These are phyloP conservation scores for Starmerella potacharoeniae DNA, from an alignment of 805 yeast genomes.

Conservation along the genomic window DNA sequence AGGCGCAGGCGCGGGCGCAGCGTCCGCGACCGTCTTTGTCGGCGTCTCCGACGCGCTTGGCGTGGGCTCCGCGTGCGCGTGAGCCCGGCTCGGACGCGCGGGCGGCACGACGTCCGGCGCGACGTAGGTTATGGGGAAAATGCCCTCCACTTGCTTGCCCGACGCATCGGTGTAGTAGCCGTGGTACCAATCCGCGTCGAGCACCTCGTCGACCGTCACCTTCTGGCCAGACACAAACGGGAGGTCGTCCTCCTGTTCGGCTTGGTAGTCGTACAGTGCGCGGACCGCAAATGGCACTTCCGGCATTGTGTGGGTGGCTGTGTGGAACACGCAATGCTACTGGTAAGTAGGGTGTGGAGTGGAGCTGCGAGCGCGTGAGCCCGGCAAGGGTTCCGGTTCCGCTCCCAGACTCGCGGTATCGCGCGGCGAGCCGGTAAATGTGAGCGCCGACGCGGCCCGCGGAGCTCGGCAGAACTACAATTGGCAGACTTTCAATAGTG, in stretches of 20 bases:
- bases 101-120: conserved; percentile 26
- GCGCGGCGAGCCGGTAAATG: too few relatives aligned
- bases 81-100: conserved; percentile 11
- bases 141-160: conserved; percentile 40
- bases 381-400: neutral
- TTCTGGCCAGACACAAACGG: conserved; percentile 54
- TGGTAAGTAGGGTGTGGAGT: neutral
- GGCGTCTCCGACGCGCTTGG: neutral
- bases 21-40: neutral
- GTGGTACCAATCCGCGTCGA: conserved; percentile 85
- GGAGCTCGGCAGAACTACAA: too few relatives aligned
- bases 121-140: conserved; percentile 83
- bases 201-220: conserved; percentile 64
- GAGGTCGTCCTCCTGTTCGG: conserved; percentile 77
- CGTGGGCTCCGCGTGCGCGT: conserved; percentile 10
- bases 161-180: conserved; percentile 53
- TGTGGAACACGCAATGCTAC: neutral
- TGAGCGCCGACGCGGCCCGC: too few relatives aligned
- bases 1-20: conserved; percentile 20
- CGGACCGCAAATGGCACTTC: conserved; percentile 50
- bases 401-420: neutral
- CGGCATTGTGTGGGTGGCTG: conserved; percentile 8
- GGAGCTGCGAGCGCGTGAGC: neutral
- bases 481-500: too few relatives aligned
- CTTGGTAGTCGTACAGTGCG: conserved; percentile 55